Evolutionary conservation across 805 yeast genomes (phyloP).

Genomic region (Lachancea thermotolerans): DNA sequence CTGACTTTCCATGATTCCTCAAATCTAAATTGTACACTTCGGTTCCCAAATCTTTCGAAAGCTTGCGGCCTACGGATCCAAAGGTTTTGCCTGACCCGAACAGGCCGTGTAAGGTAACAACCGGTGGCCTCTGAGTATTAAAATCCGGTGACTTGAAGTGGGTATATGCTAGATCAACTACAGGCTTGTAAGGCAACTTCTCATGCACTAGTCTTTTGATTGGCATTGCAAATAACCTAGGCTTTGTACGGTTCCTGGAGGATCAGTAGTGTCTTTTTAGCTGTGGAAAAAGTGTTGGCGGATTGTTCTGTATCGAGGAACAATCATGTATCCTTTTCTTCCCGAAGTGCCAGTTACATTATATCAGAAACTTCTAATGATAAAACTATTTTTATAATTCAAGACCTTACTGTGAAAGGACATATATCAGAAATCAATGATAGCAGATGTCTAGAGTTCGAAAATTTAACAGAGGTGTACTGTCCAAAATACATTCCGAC

Average conservation of each 20-base stretch:
- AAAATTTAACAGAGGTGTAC: constrained; percentile 14
- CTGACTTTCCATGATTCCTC: constrained; percentile 50
- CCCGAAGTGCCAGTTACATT: too few relatives aligned
- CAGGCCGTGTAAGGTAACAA: constrained; percentile 47
- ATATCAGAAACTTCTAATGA: too few relatives aligned
- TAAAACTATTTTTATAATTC: too few relatives aligned
- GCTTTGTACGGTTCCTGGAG: neutral
- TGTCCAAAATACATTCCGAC: constrained; percentile 7
- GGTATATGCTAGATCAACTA: constrained; percentile 19
- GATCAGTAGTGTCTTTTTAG: too few relatives aligned
- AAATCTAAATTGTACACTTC: constrained; percentile 42
- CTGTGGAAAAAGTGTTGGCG: too few relatives aligned
- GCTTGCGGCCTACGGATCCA: constrained; percentile 33
- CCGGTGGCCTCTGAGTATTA: constrained; percentile 27
- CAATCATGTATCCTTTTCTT: too few relatives aligned
- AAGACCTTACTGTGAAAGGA: too few relatives aligned
- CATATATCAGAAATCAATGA: too few relatives aligned
- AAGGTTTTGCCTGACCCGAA: constrained; percentile 45
- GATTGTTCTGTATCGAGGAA: too few relatives aligned
- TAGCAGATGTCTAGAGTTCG: constrained; percentile 22
- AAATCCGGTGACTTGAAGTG: constrained; percentile 4
- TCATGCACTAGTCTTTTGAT: neutral
- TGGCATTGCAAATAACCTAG: neutral
- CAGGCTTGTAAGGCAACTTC: constrained; percentile 15
- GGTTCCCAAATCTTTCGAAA: constrained; percentile 29